Evolutionary conservation across 2,329 filamentous ascomycete genomes (phyloP).

Genomic region (Rutstroemia sp.): DNA sequence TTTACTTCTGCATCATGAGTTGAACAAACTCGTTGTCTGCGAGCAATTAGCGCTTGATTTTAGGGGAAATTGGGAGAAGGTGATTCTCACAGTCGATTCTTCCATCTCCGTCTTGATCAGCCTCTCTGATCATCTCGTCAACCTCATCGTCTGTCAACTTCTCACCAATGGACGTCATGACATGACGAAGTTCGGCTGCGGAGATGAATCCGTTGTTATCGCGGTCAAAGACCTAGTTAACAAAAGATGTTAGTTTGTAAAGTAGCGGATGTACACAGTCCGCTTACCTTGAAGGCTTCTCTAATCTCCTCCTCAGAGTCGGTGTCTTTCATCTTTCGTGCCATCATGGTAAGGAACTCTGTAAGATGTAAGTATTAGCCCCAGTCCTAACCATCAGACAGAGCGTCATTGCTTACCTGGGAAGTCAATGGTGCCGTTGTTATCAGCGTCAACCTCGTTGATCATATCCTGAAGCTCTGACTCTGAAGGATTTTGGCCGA

Average conservation of each 20-base stretch:
- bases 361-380: conserved; percentile 13
- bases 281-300: conserved; percentile 74
- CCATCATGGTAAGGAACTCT: conserved; percentile 94
- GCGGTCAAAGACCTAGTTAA: conserved; percentile 64
- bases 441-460: conserved; percentile 87
- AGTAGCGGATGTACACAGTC: not conserved
- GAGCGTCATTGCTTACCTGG: conserved; percentile 53
- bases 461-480: conserved; percentile 91
- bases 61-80: not conserved
- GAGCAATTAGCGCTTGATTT: conserved; percentile 21
- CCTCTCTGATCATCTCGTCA: conserved; percentile 89
- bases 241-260: conserved; percentile 4
- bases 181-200: conserved; percentile 77
- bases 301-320: conserved; percentile 87
- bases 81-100: conserved; percentile 70
- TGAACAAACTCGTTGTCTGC: conserved; percentile 88
- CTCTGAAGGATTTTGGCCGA: conserved; percentile 85
- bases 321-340: conserved; percentile 89
- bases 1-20: conserved; percentile 91
- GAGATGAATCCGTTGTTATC: conserved; percentile 92
- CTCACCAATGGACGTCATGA: conserved; percentile 89
- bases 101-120: conserved; percentile 82
- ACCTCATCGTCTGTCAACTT: conserved; percentile 88
- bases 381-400: conserved; percentile 20
- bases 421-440: conserved; percentile 89